Percentiles rank a stretch among this genome's conserved stretches.
phyloP scores from a whole-genome alignment of 495 filamentous ascomycete species.

The Cetradonia linearis region DNA sequence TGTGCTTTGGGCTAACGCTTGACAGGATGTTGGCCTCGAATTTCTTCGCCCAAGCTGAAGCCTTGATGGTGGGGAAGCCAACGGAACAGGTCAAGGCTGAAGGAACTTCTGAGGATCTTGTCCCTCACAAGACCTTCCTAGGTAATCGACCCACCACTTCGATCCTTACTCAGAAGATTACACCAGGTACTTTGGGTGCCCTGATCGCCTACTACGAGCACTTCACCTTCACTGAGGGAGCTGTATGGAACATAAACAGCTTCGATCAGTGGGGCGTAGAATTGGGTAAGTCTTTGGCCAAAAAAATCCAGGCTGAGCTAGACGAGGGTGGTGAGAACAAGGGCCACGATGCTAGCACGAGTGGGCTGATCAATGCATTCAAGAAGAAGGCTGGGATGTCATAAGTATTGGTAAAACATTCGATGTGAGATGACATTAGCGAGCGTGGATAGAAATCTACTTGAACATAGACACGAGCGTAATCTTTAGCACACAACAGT shows the following conservation, averaged over 20 bases:
- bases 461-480: constrained; percentile 8
- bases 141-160: constrained; percentile 95
- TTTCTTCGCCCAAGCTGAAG: constrained; percentile 96
- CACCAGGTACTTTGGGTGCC: constrained; percentile 83
- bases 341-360: constrained; percentile 77
- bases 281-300: constrained; percentile 90
- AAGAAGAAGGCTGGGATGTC: constrained; percentile 50
- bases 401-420: background rate
- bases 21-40: constrained; percentile 88
- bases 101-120: constrained; percentile 69
- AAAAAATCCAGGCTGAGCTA: constrained; percentile 72
- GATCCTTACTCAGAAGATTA: constrained; percentile 89
- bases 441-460: background rate
- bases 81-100: constrained; percentile 82
- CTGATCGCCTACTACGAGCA: constrained; percentile 99
- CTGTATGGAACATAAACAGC: constrained; percentile 97
- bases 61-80: constrained; percentile 96
- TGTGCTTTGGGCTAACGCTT: constrained; percentile 10
- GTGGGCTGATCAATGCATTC: constrained; percentile 79
- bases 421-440: background rate
- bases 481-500: background rate
- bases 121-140: constrained; percentile 98
- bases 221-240: constrained; percentile 93
- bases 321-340: constrained; percentile 60
- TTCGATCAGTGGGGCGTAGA: constrained; percentile 99